A percentile compares a stretch with the other conserved stretches of the same genome.
phyloP scores from a whole-genome alignment of 164 flowering plant species.

The Nelumbo lutea region DNA sequence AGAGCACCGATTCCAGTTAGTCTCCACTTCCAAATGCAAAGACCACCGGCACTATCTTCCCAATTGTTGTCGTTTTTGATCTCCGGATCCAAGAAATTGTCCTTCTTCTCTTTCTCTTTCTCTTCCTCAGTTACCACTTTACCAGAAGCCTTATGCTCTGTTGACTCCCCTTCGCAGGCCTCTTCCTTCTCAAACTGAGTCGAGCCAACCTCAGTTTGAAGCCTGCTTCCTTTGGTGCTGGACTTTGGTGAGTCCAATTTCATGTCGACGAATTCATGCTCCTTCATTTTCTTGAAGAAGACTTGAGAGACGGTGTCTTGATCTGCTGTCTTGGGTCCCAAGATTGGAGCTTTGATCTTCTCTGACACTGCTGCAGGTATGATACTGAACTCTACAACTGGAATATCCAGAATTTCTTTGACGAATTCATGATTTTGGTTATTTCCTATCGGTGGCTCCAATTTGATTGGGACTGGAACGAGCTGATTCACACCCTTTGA shows the following conservation, averaged over 20 bases:
- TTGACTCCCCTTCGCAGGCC: not conserved
- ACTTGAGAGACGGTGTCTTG: slow-evolving; percentile 32
- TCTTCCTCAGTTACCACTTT: slow-evolving; percentile 10
- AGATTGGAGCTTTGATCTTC: slow-evolving; percentile 5
- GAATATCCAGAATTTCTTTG: slow-evolving; percentile 20
- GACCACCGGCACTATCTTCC: slow-evolving; percentile 15
- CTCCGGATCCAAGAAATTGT: slow-evolving; percentile 11
- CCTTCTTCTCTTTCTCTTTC: slow-evolving; percentile 13
- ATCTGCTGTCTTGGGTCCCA: slow-evolving; percentile 23
- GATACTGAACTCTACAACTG: slow-evolving; percentile 13
- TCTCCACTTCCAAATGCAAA: slow-evolving; percentile 41
- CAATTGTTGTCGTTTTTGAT: slow-evolving; percentile 11
- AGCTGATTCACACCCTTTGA: slow-evolving; percentile 6
- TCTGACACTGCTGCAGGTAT: not conserved
- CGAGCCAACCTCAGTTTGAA: slow-evolving; percentile 24
- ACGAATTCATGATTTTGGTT: slow-evolving; percentile 10
- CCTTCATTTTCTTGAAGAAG: slow-evolving; percentile 46
- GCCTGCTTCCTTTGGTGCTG: slow-evolving; percentile 11
- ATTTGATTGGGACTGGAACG: slow-evolving; percentile 23
- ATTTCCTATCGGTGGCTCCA: slow-evolving; percentile 19
- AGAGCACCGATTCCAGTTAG: slow-evolving; percentile 49
- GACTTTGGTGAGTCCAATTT: slow-evolving; percentile 41
- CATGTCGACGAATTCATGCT: slow-evolving; percentile 68
- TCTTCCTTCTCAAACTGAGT: slow-evolving; percentile 26
- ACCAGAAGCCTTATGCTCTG: slow-evolving; percentile 6